phyloP scores from a whole-genome alignment of 805 yeast species.

The Cyberlindnera sargentensis region DNA sequence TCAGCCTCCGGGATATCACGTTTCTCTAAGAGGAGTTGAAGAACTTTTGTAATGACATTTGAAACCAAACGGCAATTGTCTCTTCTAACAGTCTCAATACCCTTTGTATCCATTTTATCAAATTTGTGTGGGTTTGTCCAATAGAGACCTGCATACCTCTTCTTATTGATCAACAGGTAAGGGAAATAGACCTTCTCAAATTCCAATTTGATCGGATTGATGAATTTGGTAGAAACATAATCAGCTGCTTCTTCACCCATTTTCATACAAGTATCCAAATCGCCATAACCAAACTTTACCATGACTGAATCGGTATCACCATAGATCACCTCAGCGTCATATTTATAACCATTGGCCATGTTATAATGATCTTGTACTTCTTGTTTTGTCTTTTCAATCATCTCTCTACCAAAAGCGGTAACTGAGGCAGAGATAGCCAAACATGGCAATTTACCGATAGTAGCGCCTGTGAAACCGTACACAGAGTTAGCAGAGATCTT shows the following conservation, averaged over 20 bases:
- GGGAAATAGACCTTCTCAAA: conserved; percentile 97
- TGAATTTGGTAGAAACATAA: conserved; percentile 70
- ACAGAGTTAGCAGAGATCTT: conserved; percentile 98
- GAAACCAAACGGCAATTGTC: conserved; percentile 95
- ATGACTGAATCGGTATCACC: conserved; percentile 99
- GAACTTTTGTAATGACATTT: conserved; percentile 85
- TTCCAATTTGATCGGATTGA: conserved; percentile 86
- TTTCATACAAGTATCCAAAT: conserved; percentile 78
- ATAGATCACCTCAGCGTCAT: conserved; percentile 85
- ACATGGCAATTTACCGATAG: conserved; percentile 95
- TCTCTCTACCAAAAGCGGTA: conserved; percentile 92
- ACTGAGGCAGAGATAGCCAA: conserved; percentile 92
- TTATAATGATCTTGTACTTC: conserved; percentile 78
- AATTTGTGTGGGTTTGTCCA: conserved; percentile 92
- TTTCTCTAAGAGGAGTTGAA: conserved; percentile 78
- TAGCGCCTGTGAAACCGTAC: conserved; percentile 98
- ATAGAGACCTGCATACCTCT: conserved; percentile 93
- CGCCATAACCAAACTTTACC: conserved; percentile 90
- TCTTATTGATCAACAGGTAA: conserved; percentile 86
- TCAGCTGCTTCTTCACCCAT: conserved; percentile 94
- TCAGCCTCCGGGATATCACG: conserved; percentile 84
- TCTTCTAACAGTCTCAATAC: conserved; percentile 96
- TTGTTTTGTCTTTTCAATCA: conserved; percentile 88
- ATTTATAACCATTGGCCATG: conserved; percentile 75
- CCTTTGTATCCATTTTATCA: conserved; percentile 97